These are phyloP conservation scores for Carex cristatella DNA, from an alignment of 176 grass and related monocot species.

Conservation along the genomic window DNA sequence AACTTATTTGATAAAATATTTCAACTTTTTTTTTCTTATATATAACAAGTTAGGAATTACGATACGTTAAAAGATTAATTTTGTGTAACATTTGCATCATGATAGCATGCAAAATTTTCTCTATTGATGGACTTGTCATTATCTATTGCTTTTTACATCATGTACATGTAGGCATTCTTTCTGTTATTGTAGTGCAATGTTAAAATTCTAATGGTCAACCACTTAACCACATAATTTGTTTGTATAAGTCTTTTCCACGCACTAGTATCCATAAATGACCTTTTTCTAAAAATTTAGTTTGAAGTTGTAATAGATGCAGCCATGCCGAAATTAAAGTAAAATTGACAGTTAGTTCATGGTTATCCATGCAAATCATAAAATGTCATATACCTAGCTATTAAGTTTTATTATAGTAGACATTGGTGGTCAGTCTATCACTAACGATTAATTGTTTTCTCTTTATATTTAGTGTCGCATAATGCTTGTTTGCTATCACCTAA, in stretches of 20 bases:
- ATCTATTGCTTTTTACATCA: too few relatives aligned
- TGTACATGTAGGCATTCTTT: too few relatives aligned
- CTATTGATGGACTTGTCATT: too few relatives aligned
- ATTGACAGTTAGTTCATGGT: not conserved
- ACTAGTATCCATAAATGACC: not conserved
- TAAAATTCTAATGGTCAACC: too few relatives aligned
- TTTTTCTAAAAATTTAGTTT: not conserved
- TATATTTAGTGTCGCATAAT: not conserved
- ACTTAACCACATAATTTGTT: not conserved
- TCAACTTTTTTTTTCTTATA: too few relatives aligned
- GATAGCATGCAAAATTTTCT: too few relatives aligned
- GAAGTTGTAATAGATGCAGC: not conserved
- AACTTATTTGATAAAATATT: too few relatives aligned
- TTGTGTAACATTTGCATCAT: too few relatives aligned
- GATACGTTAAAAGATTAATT: too few relatives aligned
- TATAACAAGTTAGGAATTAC: too few relatives aligned
- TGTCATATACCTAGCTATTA: not conserved
- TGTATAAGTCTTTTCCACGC: not conserved
- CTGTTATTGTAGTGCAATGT: too few relatives aligned
- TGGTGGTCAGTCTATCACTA: not conserved
- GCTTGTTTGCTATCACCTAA: not conserved
- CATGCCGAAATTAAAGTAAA: not conserved
- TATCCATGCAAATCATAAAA: not conserved
- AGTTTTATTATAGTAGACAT: not conserved
- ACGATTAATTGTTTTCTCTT: not conserved